Base-by-base conservation (phyloP, 768 basidiomycete genomes). In the Trametes cinnabarina region DNA sequence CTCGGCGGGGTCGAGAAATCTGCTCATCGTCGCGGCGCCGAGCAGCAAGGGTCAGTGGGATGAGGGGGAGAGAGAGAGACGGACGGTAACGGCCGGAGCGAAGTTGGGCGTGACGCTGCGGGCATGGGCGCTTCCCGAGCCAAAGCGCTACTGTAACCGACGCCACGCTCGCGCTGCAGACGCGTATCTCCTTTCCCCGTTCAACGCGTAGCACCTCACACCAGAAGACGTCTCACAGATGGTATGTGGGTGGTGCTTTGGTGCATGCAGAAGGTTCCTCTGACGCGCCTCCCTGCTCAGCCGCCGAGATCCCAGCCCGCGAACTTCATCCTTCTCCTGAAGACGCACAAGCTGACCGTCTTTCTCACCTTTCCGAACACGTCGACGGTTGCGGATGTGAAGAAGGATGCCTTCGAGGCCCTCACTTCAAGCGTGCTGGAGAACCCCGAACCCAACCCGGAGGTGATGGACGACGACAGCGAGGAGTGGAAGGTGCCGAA, bases 301-400 rank as follows among this genome's bases (percentile, higher is more conserved):
- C 83, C 84, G 25, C 78, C 75, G 12, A 79, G 81, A 66, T 62
- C 75, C 14, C 78, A 78, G 39, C 84, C 85, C 8, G 88, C 85
- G 72, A 75, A 82, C 47, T 85, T 85, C 72, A 84, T 88, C 52
- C 66, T 91, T 17, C 76, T 83, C n/a, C 70, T 90, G 63, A 89
- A 87, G 66, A 86, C 88, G 0, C 87, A 90, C 74, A 88, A 83
- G 62, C 73, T 87, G 50, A 85, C 85, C 6, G 73, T 90, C 63
- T 78, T 87, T 64, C 72, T 86, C 61, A 82, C 84, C 7, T 77
- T 79, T 10, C 71, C 77, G 40, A 84, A 82, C 8, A 78, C 77
- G 32, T 78, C 78, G 9, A 82, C 81, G 5, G 74, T 92, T 66
- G 76, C 71, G 12, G 73, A 74, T n/a, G 63, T 90, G 40, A 91